A percentile compares a stretch with the other conserved stretches of the same genome.
Evolutionary conservation across 2,329 filamentous ascomycete species (phyloP).

Genomic region (Bimuria novae-zelandiae): DNA sequence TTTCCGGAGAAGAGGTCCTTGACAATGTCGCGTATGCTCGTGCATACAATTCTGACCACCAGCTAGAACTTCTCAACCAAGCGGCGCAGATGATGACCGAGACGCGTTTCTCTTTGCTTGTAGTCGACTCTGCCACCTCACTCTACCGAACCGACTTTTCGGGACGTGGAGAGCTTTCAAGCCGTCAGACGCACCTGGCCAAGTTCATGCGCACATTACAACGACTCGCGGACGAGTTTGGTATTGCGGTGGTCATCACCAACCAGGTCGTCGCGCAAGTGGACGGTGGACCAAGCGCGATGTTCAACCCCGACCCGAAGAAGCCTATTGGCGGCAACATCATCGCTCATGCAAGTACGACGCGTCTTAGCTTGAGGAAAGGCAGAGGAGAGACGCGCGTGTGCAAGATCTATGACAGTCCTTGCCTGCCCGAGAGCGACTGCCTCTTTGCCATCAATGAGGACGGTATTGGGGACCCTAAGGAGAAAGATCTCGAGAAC

Average conservation of each 20-base stretch:
- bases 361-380: conserved; percentile 92
- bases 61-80: conserved; percentile 91
- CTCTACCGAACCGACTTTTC: conserved; percentile 96
- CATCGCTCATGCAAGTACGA: conserved; percentile 96
- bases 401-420: conserved; percentile 99
- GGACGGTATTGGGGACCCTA: conserved; percentile 94
- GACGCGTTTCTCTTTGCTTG: conserved; percentile 91
- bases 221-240: conserved; percentile 78
- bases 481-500: conserved; percentile 93
- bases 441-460: conserved; percentile 96
- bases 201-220: conserved; percentile 88
- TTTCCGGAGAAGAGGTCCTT: conserved; percentile 94
- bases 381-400: conserved; percentile 93
- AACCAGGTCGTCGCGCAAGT: conserved; percentile 99
- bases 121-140: conserved; percentile 94
- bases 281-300: conserved; percentile 90
- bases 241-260: conserved; percentile 97
- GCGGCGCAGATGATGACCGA: conserved; percentile 99
- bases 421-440: conserved; percentile 94
- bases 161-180: conserved; percentile 95
- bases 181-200: conserved; percentile 83
- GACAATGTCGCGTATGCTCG: conserved; percentile 98
- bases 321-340: conserved; percentile 99
- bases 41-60: conserved; percentile 98
- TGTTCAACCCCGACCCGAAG: conserved; percentile 99